Conservation (phyloP, 2,329 filamentous ascomycete genomes). For the Fonsecaea nubica region DNA sequence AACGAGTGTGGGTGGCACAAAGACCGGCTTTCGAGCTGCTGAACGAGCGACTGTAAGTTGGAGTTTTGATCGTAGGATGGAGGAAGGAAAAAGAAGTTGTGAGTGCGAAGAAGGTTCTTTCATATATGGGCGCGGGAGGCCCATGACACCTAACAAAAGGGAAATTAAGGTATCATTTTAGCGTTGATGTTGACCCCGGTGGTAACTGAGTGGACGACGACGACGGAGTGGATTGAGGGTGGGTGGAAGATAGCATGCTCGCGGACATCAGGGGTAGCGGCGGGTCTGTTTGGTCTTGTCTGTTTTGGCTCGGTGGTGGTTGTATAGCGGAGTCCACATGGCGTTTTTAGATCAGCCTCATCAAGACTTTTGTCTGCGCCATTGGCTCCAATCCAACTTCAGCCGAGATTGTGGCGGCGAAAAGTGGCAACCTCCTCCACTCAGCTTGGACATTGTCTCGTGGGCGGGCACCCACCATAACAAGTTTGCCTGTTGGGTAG, state of each 20-base stretch:
- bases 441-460: constrained; percentile 14
- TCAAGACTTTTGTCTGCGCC: constrained; percentile 13
- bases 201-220: constrained; percentile 14
- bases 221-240: constrained; percentile 3
- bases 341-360: constrained; percentile 23
- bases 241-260: constrained; percentile 23
- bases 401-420: constrained; percentile 24
- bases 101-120: constrained; percentile 11
- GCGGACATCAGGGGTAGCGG: constrained; percentile 26
- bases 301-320: background rate
- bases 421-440: constrained; percentile 15
- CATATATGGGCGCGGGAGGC: constrained; percentile 21
- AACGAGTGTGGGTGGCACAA: constrained; percentile 39
- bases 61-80: constrained; percentile 35
- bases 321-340: constrained; percentile 12
- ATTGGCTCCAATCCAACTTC: constrained; percentile 20
- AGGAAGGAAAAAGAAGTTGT: constrained; percentile 21
- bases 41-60: constrained; percentile 38
- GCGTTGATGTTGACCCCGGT: constrained; percentile 19
- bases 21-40: constrained; percentile 34
- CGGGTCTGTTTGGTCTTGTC: constrained; percentile 19
- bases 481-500: background rate
- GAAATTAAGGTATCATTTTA: constrained; percentile 33
- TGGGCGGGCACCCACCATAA: background rate
- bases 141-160: constrained; percentile 13